Evolutionary conservation across 352 stramenopile species (phyloP), one percentile per base, ranked within the genome.

Genomic region (Globisporangium spinosum): DNA sequence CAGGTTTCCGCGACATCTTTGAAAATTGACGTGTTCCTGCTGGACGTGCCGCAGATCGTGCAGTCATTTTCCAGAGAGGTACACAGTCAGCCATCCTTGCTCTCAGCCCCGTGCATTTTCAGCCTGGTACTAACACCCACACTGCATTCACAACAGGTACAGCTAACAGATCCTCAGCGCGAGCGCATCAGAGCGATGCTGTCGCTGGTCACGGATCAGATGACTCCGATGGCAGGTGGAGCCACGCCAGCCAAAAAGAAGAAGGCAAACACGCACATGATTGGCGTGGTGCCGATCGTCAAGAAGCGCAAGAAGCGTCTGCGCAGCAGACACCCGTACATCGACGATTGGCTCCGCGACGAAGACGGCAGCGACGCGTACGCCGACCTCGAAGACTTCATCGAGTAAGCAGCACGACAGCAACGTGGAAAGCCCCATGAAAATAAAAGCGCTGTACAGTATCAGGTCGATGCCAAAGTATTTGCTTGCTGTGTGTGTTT

Each of bases 331-430:
- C 84, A 92, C 67, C 80, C 83, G 35, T 85, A 84, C 63, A 92
- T 92, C 51, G 84, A 92, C 59, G 80, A 84, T n/a, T 92, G 83
- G 51, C 73, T 92, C 8, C 80, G 83, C 20, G 84, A 92, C 73
- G 84, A 92, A 71, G 76, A 86, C 45, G 84, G 84, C 13, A 77
- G 72, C 32, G 84, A 92, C 59, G 84, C 84, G 27, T 92, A 82
- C 56, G 84, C 77, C 45, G 84, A 92, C 62, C 68, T 92, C 22
- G 84, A 92, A 70, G 84, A 92, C 67, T 92, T 92, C 68, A 90
- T 92, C 74, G 84, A 83, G 69, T 86, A 81, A 71, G 45, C 22
- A 17, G 6, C 27, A 12, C 23, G 29, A 1, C 17, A 58, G 27
- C 23, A 27, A 22, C 3, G 15, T 34, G 27, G 32, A 4, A 20